Evolutionary conservation across 768 basidiomycete genomes (phyloP), one percentile per base, ranked within the genome.

Genomic region (Xerocomus brunneocitrinus): DNA sequence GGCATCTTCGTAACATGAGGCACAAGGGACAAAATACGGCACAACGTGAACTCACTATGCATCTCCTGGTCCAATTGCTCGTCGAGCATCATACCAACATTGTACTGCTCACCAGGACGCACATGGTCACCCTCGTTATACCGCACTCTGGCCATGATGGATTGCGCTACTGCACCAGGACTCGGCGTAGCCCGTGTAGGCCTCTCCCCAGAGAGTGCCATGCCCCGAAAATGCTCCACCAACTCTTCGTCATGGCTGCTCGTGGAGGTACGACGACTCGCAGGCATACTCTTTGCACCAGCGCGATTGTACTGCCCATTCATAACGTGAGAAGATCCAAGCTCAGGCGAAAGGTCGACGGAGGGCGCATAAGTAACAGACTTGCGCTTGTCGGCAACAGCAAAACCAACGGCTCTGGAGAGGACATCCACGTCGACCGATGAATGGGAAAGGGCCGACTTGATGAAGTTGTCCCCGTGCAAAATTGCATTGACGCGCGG

Each of bases 51-150:
- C 87, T 62, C 61, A 93, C 92, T 93, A 65, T 94, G 86, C 83
- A 95, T 93, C 67, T 95, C 93, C 72, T 91, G 84, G 65, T 95
- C 93, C 59, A 95, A 72, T 64, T 95, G 91, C 68, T 95, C 89
- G 60, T 95, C 93, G 56, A 95, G 74, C 83, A 95, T 85, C 85
- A 92, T 87, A 30, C 89, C 90, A 38, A 88, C 82, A 64, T 91
- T 91, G 69, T 83, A 90, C 32, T 76, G 77, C 56, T 78, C 83
- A 8, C 81, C 80, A 64, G 83, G 81, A 46, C 75, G 77, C 13
- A 75, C 71, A 38, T 78, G 80, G 50, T 87, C 84, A 46, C 83
- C 83, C 43, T 82, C 79, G 22, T 65, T 74, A 60, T 81, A 83
- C 19, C 80, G 78, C 9, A 73, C 78, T 59, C 81, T 76, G 28